These are phyloP conservation scores for Trichosporon ovoides DNA, from an alignment of 1,284 basidiomycete species.

Conservation along the genomic window DNA sequence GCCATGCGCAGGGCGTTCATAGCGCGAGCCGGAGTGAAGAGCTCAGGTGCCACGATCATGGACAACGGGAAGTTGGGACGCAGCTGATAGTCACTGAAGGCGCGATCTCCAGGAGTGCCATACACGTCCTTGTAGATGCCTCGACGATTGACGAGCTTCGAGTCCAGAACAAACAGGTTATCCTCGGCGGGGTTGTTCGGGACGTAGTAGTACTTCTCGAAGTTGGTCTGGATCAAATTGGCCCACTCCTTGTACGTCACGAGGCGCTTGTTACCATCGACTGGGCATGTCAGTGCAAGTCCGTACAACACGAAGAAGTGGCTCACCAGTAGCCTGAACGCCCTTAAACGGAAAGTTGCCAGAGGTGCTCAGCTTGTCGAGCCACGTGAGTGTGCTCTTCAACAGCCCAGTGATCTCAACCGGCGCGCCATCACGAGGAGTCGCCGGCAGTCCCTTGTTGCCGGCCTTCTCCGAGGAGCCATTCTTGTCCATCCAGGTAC, in stretches of 20 bases:
- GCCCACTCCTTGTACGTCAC: conserved; percentile 90
- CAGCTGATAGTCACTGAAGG: conserved; percentile 96
- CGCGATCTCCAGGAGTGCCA: conserved; percentile 74
- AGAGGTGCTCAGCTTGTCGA: conserved; percentile 61
- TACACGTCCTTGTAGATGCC: conserved; percentile 99
- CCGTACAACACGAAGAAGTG: background rate
- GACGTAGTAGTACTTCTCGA: conserved; percentile 87
- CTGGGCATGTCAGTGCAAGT: conserved; percentile 48
- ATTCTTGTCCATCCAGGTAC: conserved; percentile 97
- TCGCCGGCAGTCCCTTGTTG: conserved; percentile 89
- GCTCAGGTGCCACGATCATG: conserved; percentile 93
- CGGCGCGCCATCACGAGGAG: conserved; percentile 90
- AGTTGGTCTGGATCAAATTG: conserved; percentile 73
- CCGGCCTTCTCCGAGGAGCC: conserved; percentile 85
- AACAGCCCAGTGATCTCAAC: conserved; percentile 90
- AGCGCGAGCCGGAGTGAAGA: conserved; percentile 78
- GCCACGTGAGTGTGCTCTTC: conserved; percentile 88
- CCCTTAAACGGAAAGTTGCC: conserved; percentile 86
- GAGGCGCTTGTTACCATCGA: conserved; percentile 63
- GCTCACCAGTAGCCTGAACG: conserved; percentile 70
- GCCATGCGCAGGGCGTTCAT: conserved; percentile 69
- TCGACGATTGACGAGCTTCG: conserved; percentile 73
- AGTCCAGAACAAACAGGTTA: conserved; percentile 62
- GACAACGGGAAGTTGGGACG: conserved; percentile 89
- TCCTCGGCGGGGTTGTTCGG: conserved; percentile 75